Evolutionary conservation across 306 rosid species (phyloP), one percentile per base, ranked within the genome.

Genomic region (Chamaecrista fasciculata): DNA sequence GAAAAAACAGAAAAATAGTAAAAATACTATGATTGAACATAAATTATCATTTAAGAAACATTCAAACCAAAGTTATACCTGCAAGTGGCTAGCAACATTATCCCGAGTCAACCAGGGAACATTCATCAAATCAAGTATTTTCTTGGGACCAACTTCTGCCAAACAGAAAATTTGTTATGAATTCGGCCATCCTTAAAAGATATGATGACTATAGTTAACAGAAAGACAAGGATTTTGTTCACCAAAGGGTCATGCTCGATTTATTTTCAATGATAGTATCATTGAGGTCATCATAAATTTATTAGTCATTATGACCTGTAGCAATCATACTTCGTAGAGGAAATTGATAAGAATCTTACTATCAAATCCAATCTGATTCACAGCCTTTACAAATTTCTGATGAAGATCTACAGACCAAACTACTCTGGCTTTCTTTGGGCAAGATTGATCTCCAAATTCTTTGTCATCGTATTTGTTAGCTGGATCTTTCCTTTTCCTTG

Each of bases 341-440:
- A 63, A 59, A 46, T 65, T 65, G 44, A 58, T 18, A 6, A 20
- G 39, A 42, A 61, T 80, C 97, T 81, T 81, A 91, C 97, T 91
- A 80, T 88, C 91, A 57, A 91, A 81, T 39, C 97, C 97, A 64
- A 88, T 86, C 46, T 86, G 91, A 71, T 91, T 80, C 49, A 91
- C 97, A 6, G 97, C 97, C 76, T 88, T 85, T 11, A 91, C 97
- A 64, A 91, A 91, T 73, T 88, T 86, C 83, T 91, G 97, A 65
- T 91, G 97, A 68, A 91, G 96, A 76, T 91, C 97, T 14, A 91
- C 85, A 5, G 97, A 91, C 97, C 97, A 91, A 68, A 91, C 93
- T 19, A 91, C 96, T 69, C 97, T 81, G 47, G 95, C 84, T 71
- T 86, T 91, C 79, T 88, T 91, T 1, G 87, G 24, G 11, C 92